These are phyloP conservation scores for Colletotrichum lini DNA, from an alignment of 2,329 filamentous ascomycete species.

Conservation along the genomic window DNA sequence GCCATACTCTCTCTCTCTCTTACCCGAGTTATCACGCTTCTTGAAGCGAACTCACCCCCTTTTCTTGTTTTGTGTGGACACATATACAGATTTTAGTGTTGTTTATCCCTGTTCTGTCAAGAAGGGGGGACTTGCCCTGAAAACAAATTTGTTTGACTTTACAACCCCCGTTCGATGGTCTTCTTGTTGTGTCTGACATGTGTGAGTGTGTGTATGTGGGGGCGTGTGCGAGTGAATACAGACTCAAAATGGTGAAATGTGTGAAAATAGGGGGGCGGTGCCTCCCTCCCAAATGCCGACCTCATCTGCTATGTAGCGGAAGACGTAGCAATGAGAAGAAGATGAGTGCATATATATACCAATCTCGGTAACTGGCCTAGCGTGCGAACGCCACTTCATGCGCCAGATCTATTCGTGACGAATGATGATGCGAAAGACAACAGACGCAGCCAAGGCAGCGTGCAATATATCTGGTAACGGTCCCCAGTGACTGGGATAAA, in stretches of 20 bases:
- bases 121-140: constrained; percentile 24
- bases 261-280: neutral
- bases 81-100: constrained; percentile 40
- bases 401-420: constrained; percentile 8
- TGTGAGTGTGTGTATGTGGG: neutral
- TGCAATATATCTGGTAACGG: constrained; percentile 14
- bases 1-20: constrained; percentile 18
- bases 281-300: neutral
- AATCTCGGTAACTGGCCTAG: constrained; percentile 22
- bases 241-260: neutral
- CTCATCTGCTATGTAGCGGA: no score
- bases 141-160: constrained; percentile 22
- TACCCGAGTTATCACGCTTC: neutral
- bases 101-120: constrained; percentile 39
- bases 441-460: neutral
- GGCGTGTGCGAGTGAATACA: neutral
- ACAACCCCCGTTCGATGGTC: neutral
- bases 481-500: neutral
- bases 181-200: neutral
- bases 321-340: neutral
- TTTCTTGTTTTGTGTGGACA: constrained; percentile 31
- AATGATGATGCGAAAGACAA: neutral
- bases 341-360: constrained; percentile 32
- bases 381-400: neutral
- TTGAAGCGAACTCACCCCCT: neutral